These are phyloP conservation scores for Helotiales sp. DNA, from an alignment of 2,329 filamentous ascomycete genomes.

Conservation along the genomic window DNA sequence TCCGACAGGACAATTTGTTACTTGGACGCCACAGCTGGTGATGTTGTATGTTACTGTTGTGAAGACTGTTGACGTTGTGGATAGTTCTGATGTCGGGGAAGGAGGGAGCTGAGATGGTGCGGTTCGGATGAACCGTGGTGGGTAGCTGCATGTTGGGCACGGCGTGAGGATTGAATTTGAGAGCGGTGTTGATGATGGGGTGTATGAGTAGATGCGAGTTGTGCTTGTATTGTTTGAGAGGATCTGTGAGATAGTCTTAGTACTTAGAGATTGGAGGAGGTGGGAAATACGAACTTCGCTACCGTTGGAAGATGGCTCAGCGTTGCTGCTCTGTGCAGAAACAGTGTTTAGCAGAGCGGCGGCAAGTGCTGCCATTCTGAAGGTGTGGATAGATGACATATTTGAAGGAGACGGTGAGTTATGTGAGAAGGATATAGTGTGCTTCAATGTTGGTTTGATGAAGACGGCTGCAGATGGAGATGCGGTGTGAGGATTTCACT, in stretches of 20 bases:
- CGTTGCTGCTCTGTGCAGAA: not conserved
- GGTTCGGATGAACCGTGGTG: not conserved
- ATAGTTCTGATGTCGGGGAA: not conserved
- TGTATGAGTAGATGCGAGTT: not conserved
- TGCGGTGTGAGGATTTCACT: not conserved
- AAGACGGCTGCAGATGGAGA: not conserved
- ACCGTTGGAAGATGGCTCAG: not conserved
- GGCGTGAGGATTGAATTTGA: not conserved
- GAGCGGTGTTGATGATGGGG: not conserved
- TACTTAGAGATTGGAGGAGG: not conserved
- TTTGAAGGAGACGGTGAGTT: too few relatives aligned
- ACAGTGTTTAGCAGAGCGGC: not conserved
- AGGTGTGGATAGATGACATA: not conserved
- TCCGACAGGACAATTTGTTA: not conserved
- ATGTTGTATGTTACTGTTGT: not conserved
- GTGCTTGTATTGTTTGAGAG: not conserved
- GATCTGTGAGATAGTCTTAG: not conserved
- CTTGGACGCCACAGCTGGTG: not conserved
- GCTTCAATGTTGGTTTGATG: too few relatives aligned
- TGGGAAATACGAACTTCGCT: not conserved
- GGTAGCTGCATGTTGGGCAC: not conserved
- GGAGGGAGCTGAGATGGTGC: conserved; percentile 14
- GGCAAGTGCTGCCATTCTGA: not conserved
- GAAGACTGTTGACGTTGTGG: not conserved
- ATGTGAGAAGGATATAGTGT: too few relatives aligned